A percentile compares a stretch with the other conserved stretches of the same genome.
phyloP scores from a whole-genome alignment of 2,329 filamentous ascomycete genomes.

The Stagonosporopsis rhizophila region DNA sequence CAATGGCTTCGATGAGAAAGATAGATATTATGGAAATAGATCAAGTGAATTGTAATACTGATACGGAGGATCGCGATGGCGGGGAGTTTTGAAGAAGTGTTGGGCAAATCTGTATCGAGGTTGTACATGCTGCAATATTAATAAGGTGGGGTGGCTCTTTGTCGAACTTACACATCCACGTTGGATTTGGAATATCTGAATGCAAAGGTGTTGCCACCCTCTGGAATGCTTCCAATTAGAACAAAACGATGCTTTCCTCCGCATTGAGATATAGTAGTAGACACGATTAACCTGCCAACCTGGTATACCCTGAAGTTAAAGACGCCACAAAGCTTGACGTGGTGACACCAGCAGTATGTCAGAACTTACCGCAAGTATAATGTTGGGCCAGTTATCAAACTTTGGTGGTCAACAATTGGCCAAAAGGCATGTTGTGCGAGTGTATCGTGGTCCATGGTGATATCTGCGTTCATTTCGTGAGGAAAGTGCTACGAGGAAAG shows the following conservation, averaged over 20 bases:
- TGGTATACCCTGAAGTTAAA: constrained; percentile 23
- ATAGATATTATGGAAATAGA: neutral
- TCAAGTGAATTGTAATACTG: neutral
- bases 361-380: constrained; percentile 19
- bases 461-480: constrained; percentile 17
- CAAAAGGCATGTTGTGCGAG: constrained; percentile 9
- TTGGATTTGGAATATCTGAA: neutral
- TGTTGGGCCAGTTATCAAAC: neutral
- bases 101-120: constrained; percentile 2
- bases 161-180: constrained; percentile 8
- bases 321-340: constrained; percentile 47
- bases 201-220: neutral
- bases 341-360: constrained; percentile 33
- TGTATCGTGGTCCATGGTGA: constrained; percentile 21
- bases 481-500: constrained; percentile 9
- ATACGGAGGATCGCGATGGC: neutral
- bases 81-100: neutral
- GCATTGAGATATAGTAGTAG: neutral
- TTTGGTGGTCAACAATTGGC: neutral
- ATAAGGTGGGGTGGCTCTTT: constrained; percentile 1
- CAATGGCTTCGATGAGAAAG: neutral
- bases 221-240: neutral
- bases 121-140: neutral
- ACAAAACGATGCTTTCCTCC: neutral
- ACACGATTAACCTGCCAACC: neutral